Conservation (phyloP, 2,329 filamentous ascomycete species). For the Sporothrix mexicana region DNA sequence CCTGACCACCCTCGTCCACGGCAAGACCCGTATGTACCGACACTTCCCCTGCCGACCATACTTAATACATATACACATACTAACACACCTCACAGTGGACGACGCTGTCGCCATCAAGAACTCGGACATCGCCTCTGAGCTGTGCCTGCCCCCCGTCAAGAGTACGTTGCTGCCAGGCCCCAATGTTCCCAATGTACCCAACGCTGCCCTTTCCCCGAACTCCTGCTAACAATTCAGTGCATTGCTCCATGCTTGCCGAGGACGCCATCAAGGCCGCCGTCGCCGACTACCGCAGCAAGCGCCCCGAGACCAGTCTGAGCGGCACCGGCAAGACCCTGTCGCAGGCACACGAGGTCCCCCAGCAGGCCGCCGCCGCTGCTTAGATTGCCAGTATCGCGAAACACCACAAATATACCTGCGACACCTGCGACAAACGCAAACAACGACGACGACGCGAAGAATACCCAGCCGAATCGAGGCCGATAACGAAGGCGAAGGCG, state of each 20-base stretch:
- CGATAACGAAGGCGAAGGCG: background rate
- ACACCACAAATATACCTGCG: background rate
- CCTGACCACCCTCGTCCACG: constrained; percentile 82
- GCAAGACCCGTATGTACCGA: constrained; percentile 69
- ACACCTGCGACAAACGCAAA: background rate
- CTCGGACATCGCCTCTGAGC: constrained; percentile 96
- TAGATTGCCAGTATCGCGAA: background rate
- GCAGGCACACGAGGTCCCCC: constrained; percentile 30
- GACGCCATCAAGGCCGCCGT: constrained; percentile 93
- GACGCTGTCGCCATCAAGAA: constrained; percentile 93
- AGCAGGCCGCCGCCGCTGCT: constrained; percentile 33
- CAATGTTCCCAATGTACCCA: constrained; percentile 64
- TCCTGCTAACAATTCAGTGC: constrained; percentile 61
- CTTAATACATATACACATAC: background rate
- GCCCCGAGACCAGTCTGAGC: constrained; percentile 81
- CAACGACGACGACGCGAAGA: background rate
- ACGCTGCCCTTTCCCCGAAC: constrained; percentile 38
- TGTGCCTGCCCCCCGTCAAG: constrained; percentile 87
- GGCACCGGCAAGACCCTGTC: constrained; percentile 59
- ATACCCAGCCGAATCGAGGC: constrained; percentile 5
- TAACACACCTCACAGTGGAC: constrained; percentile 62
- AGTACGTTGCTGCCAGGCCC: constrained; percentile 74
- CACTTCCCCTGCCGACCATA: background rate
- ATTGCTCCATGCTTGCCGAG: constrained; percentile 92
- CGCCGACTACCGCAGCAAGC: constrained; percentile 89